Conservation (phyloP, 2,329 filamentous ascomycete species). For the Pestalotiopsis sp. region DNA sequence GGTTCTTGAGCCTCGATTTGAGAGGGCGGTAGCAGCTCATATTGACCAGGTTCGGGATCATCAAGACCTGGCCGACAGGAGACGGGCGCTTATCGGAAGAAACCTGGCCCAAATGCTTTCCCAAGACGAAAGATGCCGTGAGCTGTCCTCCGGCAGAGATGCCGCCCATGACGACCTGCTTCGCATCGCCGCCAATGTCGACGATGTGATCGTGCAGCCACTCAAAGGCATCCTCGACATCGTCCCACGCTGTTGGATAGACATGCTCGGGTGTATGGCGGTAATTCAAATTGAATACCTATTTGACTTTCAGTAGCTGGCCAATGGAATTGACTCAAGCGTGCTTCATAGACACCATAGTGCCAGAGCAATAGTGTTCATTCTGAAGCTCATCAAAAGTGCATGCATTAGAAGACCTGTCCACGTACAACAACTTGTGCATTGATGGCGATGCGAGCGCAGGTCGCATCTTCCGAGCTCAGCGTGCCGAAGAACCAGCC, state of each 20-base stretch:
- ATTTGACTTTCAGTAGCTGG: background rate
- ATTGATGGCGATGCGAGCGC: slow-evolving; percentile 44
- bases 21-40: slow-evolving; percentile 28
- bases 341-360: background rate
- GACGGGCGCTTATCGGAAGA: slow-evolving; percentile 20
- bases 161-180: slow-evolving; percentile 44
- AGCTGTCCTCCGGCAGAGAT: slow-evolving; percentile 48
- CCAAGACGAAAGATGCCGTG: slow-evolving; percentile 38
- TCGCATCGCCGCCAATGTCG: slow-evolving; percentile 36
- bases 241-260: slow-evolving; percentile 54
- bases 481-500: slow-evolving; percentile 58
- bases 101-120: slow-evolving; percentile 33
- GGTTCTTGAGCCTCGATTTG: slow-evolving; percentile 35
- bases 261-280: slow-evolving; percentile 55
- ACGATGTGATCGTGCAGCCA: slow-evolving; percentile 51
- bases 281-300: slow-evolving; percentile 53
- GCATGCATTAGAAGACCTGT: background rate
- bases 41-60: slow-evolving; percentile 47
- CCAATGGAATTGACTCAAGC: slow-evolving; percentile 23
- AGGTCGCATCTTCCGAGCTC: slow-evolving; percentile 51
- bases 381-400: too few relatives aligned
- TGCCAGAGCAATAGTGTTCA: too few relatives aligned
- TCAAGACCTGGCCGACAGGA: slow-evolving; percentile 51
- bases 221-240: slow-evolving; percentile 52
- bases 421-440: slow-evolving; percentile 35